Percentiles rank a stretch among this genome's conserved stretches.
phyloP scores from a whole-genome alignment of 805 yeast genomes.

The Metschnikowia gelsemii region DNA sequence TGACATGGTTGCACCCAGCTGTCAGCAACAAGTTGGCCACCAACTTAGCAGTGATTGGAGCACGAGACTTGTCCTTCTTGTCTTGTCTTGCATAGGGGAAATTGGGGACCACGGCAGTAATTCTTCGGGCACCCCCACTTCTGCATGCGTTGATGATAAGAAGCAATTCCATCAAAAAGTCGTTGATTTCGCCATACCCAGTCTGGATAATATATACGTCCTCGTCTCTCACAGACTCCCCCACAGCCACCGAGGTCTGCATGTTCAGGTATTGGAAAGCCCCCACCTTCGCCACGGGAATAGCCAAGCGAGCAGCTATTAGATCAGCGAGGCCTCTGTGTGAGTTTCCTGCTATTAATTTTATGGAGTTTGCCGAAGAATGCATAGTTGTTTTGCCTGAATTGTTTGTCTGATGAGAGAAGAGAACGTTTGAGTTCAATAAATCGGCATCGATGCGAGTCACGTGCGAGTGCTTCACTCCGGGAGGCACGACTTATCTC shows the following conservation, averaged over 20 bases:
- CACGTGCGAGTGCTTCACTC: no score
- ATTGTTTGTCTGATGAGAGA: neutral
- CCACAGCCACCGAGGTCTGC: conserved; percentile 84
- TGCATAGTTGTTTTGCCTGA: conserved; percentile 9
- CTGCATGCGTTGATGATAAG: conserved; percentile 92
- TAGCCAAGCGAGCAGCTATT: conserved; percentile 64
- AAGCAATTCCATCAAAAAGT: conserved; percentile 80
- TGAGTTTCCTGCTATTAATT: conserved; percentile 62
- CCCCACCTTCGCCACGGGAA: conserved; percentile 69
- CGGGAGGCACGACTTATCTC: neutral
- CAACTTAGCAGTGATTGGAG: conserved; percentile 93
- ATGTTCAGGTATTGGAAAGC: conserved; percentile 84
- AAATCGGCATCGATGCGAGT: conserved; percentile 4
- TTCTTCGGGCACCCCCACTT: conserved; percentile 91
- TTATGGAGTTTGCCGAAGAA: conserved; percentile 44
- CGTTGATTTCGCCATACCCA: conserved; percentile 84
- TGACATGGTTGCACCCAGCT: conserved; percentile 93
- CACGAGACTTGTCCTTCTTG: conserved; percentile 92
- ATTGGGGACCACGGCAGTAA: conserved; percentile 92
- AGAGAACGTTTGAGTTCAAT: no score
- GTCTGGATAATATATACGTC: conserved; percentile 85
- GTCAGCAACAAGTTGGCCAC: conserved; percentile 89
- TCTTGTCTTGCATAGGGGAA: conserved; percentile 98
- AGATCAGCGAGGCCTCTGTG: conserved; percentile 80
- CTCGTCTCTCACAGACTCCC: conserved; percentile 87